Evolutionary conservation across 345 rosid species (phyloP), one percentile per base, ranked within the genome.

Genomic region (Bruguiera parviflora): DNA sequence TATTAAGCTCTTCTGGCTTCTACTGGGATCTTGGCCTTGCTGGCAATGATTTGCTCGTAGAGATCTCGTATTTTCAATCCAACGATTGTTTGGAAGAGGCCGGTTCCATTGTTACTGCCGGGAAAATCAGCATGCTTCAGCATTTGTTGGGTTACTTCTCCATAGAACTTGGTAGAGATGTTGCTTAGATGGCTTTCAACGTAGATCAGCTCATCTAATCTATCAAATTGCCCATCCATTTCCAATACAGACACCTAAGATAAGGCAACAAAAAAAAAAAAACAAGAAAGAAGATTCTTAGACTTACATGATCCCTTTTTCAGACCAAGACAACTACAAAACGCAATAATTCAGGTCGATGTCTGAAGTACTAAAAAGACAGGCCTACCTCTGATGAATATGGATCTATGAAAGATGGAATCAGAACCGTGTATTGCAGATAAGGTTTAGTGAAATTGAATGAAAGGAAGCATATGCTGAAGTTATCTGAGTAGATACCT

Each of bases 201-300:
- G 32, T 95, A 95, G 13, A 95, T 95, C 64, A 91, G 88, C 80
- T 95, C 99, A 67, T 95, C 99, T 76, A 91, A 78, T 84, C 99
- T 89, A 75, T 95, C 97, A n/a, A 95, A 91, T 68, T 88, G 89
- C 24, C 99, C 99, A 67, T 95, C 97, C 99, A 95, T 94, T 80
- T 95, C 99, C 84, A 95, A 32, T 71, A 88, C 81, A 4, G 99
- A 91, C 29, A 95, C 99, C 98, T 94, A 61, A 29, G n/a, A 25
- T 21, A 47, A 51, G 33, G 10, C 20, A 63, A 53, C 20, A 37
- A 55, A 52, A 24, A 5, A n/a, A 1, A 33, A 33, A 33, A 8
- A 2, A 5, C 1, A 32, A 32, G 18, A 16, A n/a, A 20, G 27
- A 3, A 2, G 15, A 52, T 37, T 9, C 18, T 19, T 5, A 55